A percentile compares a stretch with the other conserved stretches of the same genome.
Evolutionary conservation across 1,284 basidiomycete species (phyloP).

Genomic region (Irpex rosettiformis): DNA sequence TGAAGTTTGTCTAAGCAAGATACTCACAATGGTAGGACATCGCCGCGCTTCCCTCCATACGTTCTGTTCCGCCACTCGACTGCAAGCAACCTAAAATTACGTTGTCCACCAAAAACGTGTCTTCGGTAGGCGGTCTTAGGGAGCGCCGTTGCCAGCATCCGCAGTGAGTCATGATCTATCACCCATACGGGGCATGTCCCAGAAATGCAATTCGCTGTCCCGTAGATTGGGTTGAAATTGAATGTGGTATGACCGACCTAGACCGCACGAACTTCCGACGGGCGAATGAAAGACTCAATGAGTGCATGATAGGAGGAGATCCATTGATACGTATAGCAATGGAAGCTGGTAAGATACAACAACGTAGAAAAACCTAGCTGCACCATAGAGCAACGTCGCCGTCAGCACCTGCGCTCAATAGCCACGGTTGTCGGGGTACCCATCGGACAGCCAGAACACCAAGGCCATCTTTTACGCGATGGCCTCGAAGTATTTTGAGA

Average conservation of each 20-base stretch:
- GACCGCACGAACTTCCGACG: not conserved
- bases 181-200: not conserved
- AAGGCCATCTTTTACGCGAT: slow-evolving; percentile 79
- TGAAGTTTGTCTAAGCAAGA: not conserved
- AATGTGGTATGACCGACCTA: not conserved
- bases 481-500: slow-evolving; percentile 92
- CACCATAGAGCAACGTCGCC: slow-evolving; percentile 89
- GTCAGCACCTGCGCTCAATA: slow-evolving; percentile 91
- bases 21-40: not conserved
- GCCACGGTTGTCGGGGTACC: slow-evolving; percentile 91
- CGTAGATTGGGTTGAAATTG: not conserved
- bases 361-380: slow-evolving; percentile 40
- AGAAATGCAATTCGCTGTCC: not conserved
- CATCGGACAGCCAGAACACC: slow-evolving; percentile 92
- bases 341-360: not conserved
- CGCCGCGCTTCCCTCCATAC: too few relatives aligned
- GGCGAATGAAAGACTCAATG: not conserved
- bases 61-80: not conserved
- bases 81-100: not conserved
- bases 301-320: not conserved
- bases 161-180: not conserved
- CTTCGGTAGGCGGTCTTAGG: not conserved
- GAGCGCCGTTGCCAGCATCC: not conserved
- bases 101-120: not conserved
- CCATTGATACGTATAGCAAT: not conserved